Evolutionary conservation across 805 yeast genomes (phyloP), one percentile per base, ranked within the genome.

Genomic region (Cyberlindnera veronae): DNA sequence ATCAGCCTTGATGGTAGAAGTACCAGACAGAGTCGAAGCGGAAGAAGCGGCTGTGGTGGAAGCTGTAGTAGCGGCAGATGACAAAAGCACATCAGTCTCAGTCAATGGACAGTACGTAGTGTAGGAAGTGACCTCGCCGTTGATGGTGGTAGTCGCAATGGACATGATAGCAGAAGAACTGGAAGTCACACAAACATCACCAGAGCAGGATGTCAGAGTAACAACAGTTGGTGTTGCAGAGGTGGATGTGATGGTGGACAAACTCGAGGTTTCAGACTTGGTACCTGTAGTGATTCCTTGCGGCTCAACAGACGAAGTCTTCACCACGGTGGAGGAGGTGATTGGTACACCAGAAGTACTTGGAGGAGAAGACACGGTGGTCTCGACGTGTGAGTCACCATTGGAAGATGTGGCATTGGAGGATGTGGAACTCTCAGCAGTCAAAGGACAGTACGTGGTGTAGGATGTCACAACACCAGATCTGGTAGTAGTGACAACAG

Each of bases 71-170:
- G 26, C 16, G 14, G 27, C 11, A 19, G 26, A 10, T 11, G 29
- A 12, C 8, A 27, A 11, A 11, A 15, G 8, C 15, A 7, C 23
- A 18, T 4, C 9, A 30, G 33, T 30, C 23, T 10, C 33, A 30
- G 32, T 34, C n/a, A 19, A 11, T 18, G 39, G 21, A 46, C 71
- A 66, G 56, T 64, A 66, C 6, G 72, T 67, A 13, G 71, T 65
- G 60, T 63, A 73, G 15, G 54, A 54, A 12, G 71, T 72, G 32
- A 37, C 58, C 3, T 45, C 53, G 31, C 51, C 51, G 5, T 39
- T 14, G 26, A 56, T 48, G 24, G 71, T 66, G 40, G 50, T 51
- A 33, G 60, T 59, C 32, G 61, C 59, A 33, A 67, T 58, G 22
- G 66, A 58, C 13, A 59, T 38, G 5, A 42, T 32, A 15, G 62